A percentile compares a stretch with the other conserved stretches of the same genome.
Evolutionary conservation across 2,329 filamentous ascomycete species (phyloP).

Genomic region (Penicillium sp.): DNA sequence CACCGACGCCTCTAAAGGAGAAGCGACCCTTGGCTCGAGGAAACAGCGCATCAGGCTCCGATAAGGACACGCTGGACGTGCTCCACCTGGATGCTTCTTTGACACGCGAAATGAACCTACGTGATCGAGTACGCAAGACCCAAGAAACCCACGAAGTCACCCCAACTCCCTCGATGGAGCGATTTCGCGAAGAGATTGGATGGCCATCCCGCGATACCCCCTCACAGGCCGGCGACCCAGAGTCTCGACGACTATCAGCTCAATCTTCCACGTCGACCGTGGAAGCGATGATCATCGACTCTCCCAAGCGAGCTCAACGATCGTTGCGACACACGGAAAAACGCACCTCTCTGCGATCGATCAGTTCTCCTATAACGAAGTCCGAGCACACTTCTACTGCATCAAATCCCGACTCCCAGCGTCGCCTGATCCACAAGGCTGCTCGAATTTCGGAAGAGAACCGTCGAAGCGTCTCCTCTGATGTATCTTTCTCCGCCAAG

Average conservation of each 20-base stretch:
- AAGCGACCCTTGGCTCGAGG: conserved; percentile 6
- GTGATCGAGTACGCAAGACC: conserved; percentile 32
- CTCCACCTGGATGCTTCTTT: conserved; percentile 21
- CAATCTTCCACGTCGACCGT: conserved; percentile 56
- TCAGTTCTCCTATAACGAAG: conserved; percentile 44
- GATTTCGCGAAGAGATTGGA: conserved; percentile 51
- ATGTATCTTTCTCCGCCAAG: conserved; percentile 38
- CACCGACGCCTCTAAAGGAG: conserved; percentile 13
- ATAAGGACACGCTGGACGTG: conserved; percentile 12
- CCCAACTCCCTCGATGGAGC: conserved; percentile 45
- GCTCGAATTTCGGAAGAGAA: conserved; percentile 51
- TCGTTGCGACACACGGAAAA: conserved; percentile 57
- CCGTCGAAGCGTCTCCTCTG: conserved; percentile 44
- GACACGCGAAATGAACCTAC: conserved; percentile 32
- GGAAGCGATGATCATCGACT: conserved; percentile 56
- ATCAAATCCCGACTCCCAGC: conserved; percentile 46
- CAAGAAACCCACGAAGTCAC: conserved; percentile 26
- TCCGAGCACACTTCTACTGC: conserved; percentile 48
- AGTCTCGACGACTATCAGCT: conserved; percentile 47
- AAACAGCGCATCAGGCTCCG: background rate
- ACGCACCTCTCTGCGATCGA: conserved; percentile 52
- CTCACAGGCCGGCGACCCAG: conserved; percentile 26
- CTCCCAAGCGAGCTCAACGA: conserved; percentile 45
- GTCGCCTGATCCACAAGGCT: conserved; percentile 53
- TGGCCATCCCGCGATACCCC: conserved; percentile 45